Base-by-base conservation (phyloP, 176 grass and related monocot species). In the Chloris gayana region DNA sequence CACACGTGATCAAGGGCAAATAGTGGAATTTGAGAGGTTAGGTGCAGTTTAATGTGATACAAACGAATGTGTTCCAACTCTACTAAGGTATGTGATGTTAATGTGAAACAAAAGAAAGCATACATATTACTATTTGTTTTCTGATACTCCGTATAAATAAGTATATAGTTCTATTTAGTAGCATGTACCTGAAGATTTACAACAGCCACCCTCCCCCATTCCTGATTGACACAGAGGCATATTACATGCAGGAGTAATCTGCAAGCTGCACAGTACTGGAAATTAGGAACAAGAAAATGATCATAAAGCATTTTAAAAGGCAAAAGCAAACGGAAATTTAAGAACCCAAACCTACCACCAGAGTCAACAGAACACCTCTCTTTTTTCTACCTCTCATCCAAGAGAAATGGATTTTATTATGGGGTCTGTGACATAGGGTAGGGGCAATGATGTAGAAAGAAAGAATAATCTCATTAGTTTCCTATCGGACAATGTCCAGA, bases 181-280 rank as follows among this genome's bases (percentile, higher is more conserved):
- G n/a, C 42, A 65, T 9, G 65, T 68, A 94, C 95, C 92, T 98
- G 95, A 92, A 94, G 95, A 78, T 98, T 98, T 73, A 98, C 90
- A 84, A 98, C 93, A 51, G 88, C 95, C 51, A 98, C 83, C 65
- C 62, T 91, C 92, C 95, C 59, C 90, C 88, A 72, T 93, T 91
- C 72, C 86, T 90, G 53, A 93, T 76, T 45, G 89, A 85, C 88
- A 78, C 69, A 93, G 75, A 76, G 95, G 95, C 62, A 98, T 94
- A 85, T 98, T 98, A 82, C 95, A 98, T 22, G 92, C 95, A 81
- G 90, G 95, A 78, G 92, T 93, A 83, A 98, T 98, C 88, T 95
- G 95, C 86, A 98, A 88, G 79, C 90, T 98, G 84, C 59, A 72
- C 11, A 62, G 54, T 77, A 53, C 50, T 82, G 39, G 33, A 60